Conservation (phyloP, 2,329 filamentous ascomycete genomes). For the Anthostomella pinea region DNA sequence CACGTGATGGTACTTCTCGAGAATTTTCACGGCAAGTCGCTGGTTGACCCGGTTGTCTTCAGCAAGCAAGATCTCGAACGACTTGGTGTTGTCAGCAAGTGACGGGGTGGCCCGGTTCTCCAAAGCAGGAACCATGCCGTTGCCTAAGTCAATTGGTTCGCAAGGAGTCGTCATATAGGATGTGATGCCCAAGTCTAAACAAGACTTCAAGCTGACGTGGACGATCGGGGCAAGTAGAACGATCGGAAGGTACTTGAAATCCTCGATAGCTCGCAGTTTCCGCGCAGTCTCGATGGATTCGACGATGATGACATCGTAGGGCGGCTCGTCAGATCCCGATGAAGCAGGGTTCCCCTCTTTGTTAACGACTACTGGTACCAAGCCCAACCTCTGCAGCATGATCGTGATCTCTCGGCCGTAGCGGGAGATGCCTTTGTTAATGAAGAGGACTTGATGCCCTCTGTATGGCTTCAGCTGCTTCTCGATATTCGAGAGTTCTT, state of each 20-base stretch:
- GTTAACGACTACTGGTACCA: conserved; percentile 81
- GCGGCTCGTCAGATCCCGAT: conserved; percentile 55
- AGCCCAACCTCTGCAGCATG: conserved; percentile 75
- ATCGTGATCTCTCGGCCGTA: conserved; percentile 72
- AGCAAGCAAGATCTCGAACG: conserved; percentile 90
- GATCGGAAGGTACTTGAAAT: conserved; percentile 97
- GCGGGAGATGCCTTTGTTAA: conserved; percentile 83
- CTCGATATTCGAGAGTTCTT: conserved; percentile 73
- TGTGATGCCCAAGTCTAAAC: conserved; percentile 92
- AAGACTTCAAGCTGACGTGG: conserved; percentile 88
- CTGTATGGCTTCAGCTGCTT: conserved; percentile 87
- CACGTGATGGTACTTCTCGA: conserved; percentile 93
- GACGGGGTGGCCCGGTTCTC: conserved; percentile 91
- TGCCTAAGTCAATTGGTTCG: conserved; percentile 87
- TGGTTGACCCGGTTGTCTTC: conserved; percentile 99
- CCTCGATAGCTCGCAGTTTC: conserved; percentile 78
- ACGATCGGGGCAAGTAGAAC: conserved; percentile 87
- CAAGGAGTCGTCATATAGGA: conserved; percentile 99
- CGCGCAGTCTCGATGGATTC: conserved; percentile 92
- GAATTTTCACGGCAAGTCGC: conserved; percentile 89
- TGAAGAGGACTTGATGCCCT: conserved; percentile 88
- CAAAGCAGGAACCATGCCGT: conserved; percentile 91
- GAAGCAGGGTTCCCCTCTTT: conserved; percentile 65
- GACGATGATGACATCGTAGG: conserved; percentile 93
- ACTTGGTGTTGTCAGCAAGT: conserved; percentile 89